Evolutionary conservation across 306 rosid genomes (phyloP).

Genomic region (Lagenaria siceraria): DNA sequence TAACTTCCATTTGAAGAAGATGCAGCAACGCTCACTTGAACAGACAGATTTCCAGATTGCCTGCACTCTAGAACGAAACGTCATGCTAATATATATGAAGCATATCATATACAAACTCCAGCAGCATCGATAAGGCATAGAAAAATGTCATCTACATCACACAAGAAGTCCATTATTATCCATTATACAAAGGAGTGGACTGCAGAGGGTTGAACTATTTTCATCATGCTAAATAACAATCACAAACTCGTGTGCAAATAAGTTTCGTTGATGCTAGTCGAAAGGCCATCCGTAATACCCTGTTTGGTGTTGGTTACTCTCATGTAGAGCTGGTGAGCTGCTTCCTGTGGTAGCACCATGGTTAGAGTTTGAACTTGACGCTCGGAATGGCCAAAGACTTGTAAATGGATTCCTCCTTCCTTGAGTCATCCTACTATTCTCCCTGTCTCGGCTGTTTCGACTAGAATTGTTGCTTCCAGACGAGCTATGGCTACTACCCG

Average conservation of each 20-base stretch:
- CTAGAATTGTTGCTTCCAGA: background rate
- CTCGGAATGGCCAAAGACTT: constrained; percentile 11
- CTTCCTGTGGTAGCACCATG: background rate
- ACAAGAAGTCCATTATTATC: background rate
- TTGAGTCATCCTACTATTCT: constrained; percentile 1
- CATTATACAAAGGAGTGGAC: background rate
- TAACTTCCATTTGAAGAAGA: background rate
- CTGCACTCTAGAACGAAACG: background rate
- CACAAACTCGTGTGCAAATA: background rate
- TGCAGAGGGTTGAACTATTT: background rate
- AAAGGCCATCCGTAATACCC: constrained; percentile 14
- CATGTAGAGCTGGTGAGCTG: constrained; percentile 3
- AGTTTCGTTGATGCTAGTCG: background rate
- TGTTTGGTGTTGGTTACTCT: constrained; percentile 2
- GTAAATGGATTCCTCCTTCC: constrained; percentile 13
- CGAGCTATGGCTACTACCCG: background rate
- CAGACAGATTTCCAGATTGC: background rate
- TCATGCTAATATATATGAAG: background rate
- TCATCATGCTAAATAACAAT: background rate
- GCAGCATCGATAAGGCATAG: background rate
- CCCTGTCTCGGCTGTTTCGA: background rate
- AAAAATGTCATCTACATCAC: constrained; percentile 4
- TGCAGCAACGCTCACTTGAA: background rate
- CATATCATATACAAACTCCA: background rate
- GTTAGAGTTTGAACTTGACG: constrained; percentile 3